Evolutionary conservation across 345 rosid genomes (phyloP), one percentile per base, ranked within the genome.

Genomic region (Camelina sativa): DNA sequence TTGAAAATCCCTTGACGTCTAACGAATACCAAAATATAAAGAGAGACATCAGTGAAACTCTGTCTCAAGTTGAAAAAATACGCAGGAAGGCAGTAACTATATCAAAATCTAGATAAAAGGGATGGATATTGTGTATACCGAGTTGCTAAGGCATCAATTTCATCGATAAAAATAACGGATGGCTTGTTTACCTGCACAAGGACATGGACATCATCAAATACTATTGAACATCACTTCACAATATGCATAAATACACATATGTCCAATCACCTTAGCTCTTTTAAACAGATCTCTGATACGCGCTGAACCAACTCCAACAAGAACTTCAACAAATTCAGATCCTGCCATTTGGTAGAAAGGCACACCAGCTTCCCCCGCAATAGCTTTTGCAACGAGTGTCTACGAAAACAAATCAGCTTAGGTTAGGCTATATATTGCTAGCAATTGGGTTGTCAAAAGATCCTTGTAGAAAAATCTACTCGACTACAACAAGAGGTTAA

Each of bases 311-410:
- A 93, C 98, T 66, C 98, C 98, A 69, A 93, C 98, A 72, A 93
- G 85, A 67, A 93, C 98, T 81, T 93, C 98, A 4, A 93, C 97
- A 73, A 93, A 93, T 76, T 93, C 97, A 71, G 98, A 89, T 67
- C 98, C 97, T 73, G 98, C 98, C 98, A 93, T 93, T 80, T 91
- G 97, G 76, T 93, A 93, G 87, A 93, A 93, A 6, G 97, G 98
- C 48, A 93, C 98, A 28, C 97, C 98, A 66, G 97, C 98, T 83
- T 93, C 97, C 65, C 98, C 98, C 19, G 98, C 98, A 60, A 93
- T 93, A 62, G 98, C 98, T 85, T 93, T 93, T 40, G 97, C 97
- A 46, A 93, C 97, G 17, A 93, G 85, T 56, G 98, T 93, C 98
- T 93, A 85, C 46, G 67, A 73, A 79, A 76, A 50, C 44, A 68